Base-by-base conservation (phyloP, 768 basidiomycete species). In the Termitomyces sp. region DNA sequence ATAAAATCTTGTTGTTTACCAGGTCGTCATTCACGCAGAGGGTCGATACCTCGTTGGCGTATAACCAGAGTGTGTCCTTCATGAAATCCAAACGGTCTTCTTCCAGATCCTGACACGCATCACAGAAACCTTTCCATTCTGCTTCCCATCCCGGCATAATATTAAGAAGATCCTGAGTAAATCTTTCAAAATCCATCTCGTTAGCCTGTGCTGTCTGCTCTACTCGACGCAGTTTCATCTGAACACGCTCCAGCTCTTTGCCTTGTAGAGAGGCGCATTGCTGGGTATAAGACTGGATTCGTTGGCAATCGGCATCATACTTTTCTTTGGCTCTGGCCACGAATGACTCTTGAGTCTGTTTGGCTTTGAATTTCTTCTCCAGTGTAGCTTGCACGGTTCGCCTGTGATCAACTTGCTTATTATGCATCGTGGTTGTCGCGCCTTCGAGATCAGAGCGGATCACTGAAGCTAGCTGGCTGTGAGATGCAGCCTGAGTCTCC, bases 1-100 rank as follows among this genome's bases (percentile, higher is more conserved):
- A 5, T 28, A 38, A 45, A 53, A 35, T 22, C 21, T 52, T 43
- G n/a, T n/a, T n/a, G n/a, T 52, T 21, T 35, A 61, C 94, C 83
- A 92, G 85, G 64, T 99, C 97, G 63, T 98, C 96, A 30, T 84
- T 78, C 12, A 99, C 95, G 63, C 96, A 98, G n/a, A 96, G 83
- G 7, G 87, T 91, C 15, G 95, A 97, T 21, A 97, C 83, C 2
- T 86, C 88, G 66, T 99, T 99, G 0, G 96, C 95, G 67, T 93
- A 98, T 5, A 85, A 80, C 96, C 97, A 99, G 61, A 97, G 76
- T 53, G 87, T 88, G 68, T 95, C 93, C 73, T 96, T 98, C 75
- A 90, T 84, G 68, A 95, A 90, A 58, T 95, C 93, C 68, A 94
- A 70, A 24, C 97, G 81, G 53, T 98, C 97, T 64, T 98, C 95